These are phyloP conservation scores for Tuctoria greenei DNA, from an alignment of 176 grass and related monocot genomes.

Conservation along the genomic window DNA sequence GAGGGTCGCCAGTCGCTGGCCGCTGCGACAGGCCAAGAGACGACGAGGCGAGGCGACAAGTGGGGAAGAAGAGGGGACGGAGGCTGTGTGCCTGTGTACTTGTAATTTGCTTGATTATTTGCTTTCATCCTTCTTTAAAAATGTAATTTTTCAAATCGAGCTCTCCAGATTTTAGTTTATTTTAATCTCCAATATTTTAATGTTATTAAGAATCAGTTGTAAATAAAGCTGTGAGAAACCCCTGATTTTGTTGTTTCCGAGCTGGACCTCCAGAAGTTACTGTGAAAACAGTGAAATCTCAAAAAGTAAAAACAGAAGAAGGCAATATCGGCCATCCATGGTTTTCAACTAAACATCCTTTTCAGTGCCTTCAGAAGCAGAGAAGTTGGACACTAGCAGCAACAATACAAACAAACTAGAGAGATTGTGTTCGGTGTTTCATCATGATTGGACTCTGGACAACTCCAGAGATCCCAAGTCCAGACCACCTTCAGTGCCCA, in stretches of 20 bases:
- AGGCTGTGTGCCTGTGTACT: not conserved
- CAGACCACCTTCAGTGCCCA: conserved; percentile 23
- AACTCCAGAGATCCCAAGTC: conserved; percentile 4
- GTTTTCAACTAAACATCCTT: conserved; percentile 26
- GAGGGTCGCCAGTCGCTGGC: conserved; percentile 47
- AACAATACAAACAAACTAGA: conserved; percentile 12
- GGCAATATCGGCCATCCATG: too few species aligned
- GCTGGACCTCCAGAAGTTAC: not conserved
- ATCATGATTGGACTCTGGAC: not conserved
- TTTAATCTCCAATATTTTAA: not conserved
- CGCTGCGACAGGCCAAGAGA: conserved; percentile 44
- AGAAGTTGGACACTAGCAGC: conserved; percentile 11
- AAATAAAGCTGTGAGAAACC: not conserved
- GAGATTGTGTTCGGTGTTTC: not conserved
- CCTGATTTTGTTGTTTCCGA: not conserved
- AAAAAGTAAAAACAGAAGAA: too few species aligned
- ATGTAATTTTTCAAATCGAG: not conserved
- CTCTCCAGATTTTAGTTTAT: not conserved
- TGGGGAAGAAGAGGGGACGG: conserved; percentile 12
- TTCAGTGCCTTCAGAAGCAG: conserved; percentile 39
- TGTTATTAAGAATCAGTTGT: not conserved
- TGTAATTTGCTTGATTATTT: not conserved
- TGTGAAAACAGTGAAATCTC: not conserved
- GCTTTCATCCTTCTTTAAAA: not conserved
- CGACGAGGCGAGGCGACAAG: conserved; percentile 5